Base-by-base conservation (phyloP, 768 basidiomycete genomes). In the Tricholoma sp. region DNA sequence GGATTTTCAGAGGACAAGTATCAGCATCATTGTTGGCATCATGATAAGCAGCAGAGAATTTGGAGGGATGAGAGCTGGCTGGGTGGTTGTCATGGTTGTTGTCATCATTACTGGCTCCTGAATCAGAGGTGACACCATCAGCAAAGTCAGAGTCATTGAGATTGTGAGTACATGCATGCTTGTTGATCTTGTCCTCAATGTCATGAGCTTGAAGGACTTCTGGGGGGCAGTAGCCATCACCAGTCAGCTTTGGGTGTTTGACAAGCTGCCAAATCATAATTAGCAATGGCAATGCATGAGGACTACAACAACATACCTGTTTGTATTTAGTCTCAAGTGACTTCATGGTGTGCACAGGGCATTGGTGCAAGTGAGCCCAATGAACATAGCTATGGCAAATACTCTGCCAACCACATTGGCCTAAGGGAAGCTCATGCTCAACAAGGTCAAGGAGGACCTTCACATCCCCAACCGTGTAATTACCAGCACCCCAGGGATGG, bases 201-300 rank as follows among this genome's bases (percentile, higher is more conserved):
- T 45, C 5, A 22, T 59, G 60, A 2, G 60, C 60, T n/a, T 51
- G 41, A 35, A 37, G 12, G 12, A 63, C 52, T 54, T 50, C 16
- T 6, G 57, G 60, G 5, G 62, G 62, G 41, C 43, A 55, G 7
- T 60, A 46, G 3, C 61, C 67, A 60, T 57, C 57, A 14, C 72
- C 69, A 3, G 66, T 73, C 16, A 71, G 70, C 61, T 71, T 72
- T 6, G 57, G 62, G 2, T 59, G 65, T 29, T 58, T 66, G 10
- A 69, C 56, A 6, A 70, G 49, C 58, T 62, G 55, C 9, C 32
- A 54, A 24, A 58, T 11, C 11, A 57, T 34, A 39, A 34, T 35
- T 54, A 19, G 37, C 19, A 29, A 56, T 8, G 10, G 35, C n/a
- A 45, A 46, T 27, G 3, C 12, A 49, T 49, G 46, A 16, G 46